Percentiles rank a stretch among this genome's conserved stretches.
Evolutionary conservation across 106 monocot species (phyloP).

Genomic region (Posidonia australis): DNA sequence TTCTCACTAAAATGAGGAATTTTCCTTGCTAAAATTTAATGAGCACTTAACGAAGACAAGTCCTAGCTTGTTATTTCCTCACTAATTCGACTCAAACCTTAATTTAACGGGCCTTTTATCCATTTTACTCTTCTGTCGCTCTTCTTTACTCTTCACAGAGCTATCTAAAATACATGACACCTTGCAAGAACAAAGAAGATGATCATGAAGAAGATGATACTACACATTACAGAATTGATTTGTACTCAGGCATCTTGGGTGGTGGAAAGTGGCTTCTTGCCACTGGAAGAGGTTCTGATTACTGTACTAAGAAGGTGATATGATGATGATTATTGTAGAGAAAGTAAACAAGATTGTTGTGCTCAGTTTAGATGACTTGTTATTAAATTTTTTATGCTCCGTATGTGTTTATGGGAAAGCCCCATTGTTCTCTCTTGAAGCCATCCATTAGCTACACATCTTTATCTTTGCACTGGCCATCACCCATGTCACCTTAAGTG

Average conservation of each 20-base stretch:
- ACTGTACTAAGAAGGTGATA: not conserved
- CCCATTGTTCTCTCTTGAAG: slow-evolving; percentile 49
- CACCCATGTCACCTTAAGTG: slow-evolving; percentile 40
- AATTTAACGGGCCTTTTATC: too few relatives aligned
- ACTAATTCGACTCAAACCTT: too few relatives aligned
- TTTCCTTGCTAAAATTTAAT: too few relatives aligned
- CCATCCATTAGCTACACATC: slow-evolving; percentile 56
- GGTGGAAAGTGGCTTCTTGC: not conserved
- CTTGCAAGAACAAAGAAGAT: slow-evolving; percentile 29
- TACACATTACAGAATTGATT: too few relatives aligned
- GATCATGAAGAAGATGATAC: not conserved
- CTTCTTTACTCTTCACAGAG: too few relatives aligned
- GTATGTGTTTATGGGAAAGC: slow-evolving; percentile 40
- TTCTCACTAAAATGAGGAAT: too few relatives aligned
- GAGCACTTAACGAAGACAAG: too few relatives aligned
- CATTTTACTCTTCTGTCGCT: too few relatives aligned
- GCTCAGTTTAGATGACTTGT: not conserved
- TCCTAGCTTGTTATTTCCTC: too few relatives aligned
- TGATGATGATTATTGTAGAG: not conserved
- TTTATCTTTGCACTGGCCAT: slow-evolving; percentile 86
- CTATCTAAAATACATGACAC: slow-evolving; percentile 32
- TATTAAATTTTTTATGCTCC: not conserved
- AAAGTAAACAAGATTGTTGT: not conserved
- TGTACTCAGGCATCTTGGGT: too few relatives aligned
- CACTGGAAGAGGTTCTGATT: not conserved